Conservation (phyloP, 2,329 filamentous ascomycete species). For the Karstenula rhodostoma region DNA sequence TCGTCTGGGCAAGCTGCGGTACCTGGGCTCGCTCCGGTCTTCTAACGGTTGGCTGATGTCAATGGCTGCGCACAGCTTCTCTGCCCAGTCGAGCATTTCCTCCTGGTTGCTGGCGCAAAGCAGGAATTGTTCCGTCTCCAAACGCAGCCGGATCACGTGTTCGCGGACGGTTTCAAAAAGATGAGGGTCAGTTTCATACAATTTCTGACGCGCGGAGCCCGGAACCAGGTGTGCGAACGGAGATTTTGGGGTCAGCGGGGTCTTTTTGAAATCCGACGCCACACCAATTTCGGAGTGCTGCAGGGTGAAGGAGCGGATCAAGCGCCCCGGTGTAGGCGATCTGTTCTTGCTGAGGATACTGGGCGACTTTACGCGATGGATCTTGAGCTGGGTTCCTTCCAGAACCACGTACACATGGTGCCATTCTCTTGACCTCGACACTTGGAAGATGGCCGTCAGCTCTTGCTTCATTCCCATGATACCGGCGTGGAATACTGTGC, state of each 20-base stretch:
- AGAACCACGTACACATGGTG: constrained; percentile 69
- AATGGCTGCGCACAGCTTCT: constrained; percentile 73
- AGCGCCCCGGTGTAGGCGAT: constrained; percentile 62
- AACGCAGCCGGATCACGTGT: constrained; percentile 75
- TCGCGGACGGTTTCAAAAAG: constrained; percentile 56
- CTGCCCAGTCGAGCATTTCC: constrained; percentile 73
- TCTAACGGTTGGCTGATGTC: constrained; percentile 75
- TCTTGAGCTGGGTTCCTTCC: constrained; percentile 71
- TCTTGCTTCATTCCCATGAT: constrained; percentile 68
- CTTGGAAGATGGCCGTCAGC: constrained; percentile 69
- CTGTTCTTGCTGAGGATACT: constrained; percentile 54
- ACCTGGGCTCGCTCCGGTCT: constrained; percentile 63
- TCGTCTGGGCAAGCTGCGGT: constrained; percentile 57
- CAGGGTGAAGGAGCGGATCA: constrained; percentile 74
- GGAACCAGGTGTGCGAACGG: constrained; percentile 57
- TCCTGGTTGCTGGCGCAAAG: constrained; percentile 71
- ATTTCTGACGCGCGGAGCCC: constrained; percentile 46
- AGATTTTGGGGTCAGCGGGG: constrained; percentile 52
- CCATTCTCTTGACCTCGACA: constrained; percentile 71
- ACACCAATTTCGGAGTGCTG: constrained; percentile 79
- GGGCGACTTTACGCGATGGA: constrained; percentile 70
- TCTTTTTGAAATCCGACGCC: constrained; percentile 75
- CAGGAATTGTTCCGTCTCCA: constrained; percentile 77
- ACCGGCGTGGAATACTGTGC: constrained; percentile 44
- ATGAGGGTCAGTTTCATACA: constrained; percentile 56